Conservation (phyloP, 805 yeast genomes). For the Lachancea quebecensis region DNA sequence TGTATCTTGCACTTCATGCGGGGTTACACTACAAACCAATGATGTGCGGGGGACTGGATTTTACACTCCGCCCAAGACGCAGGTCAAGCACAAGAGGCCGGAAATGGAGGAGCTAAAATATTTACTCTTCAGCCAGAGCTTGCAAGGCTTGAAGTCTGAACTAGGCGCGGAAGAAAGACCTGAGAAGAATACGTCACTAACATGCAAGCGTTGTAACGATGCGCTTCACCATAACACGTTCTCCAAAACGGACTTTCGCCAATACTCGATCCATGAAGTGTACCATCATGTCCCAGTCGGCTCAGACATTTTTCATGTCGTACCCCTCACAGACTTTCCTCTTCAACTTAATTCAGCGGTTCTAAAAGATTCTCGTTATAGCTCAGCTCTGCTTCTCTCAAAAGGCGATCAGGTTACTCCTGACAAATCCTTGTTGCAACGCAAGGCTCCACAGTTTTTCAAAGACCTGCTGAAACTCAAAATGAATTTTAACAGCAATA, state of each 20-base stretch:
- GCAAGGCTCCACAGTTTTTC: constrained; percentile 28
- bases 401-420: constrained; percentile 30
- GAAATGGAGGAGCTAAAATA: constrained; percentile 22
- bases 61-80: constrained; percentile 29
- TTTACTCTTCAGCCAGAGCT: constrained; percentile 25
- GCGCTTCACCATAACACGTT: constrained; percentile 40
- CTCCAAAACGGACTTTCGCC: constrained; percentile 31
- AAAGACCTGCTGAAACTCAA: constrained; percentile 26
- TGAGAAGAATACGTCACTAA: neutral
- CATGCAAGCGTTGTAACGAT: constrained; percentile 52
- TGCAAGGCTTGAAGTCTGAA: constrained; percentile 16
- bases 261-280: constrained; percentile 27
- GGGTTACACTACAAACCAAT: constrained; percentile 41
- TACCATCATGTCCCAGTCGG: constrained; percentile 34
- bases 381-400: constrained; percentile 19
- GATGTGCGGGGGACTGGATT: constrained; percentile 39
- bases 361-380: constrained; percentile 11
- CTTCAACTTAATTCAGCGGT: constrained; percentile 38
- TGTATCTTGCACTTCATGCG: constrained; percentile 50
- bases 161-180: constrained; percentile 6
- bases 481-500: constrained; percentile 25
- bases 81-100: neutral
- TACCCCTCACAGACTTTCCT: constrained; percentile 71
- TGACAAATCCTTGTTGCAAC: constrained; percentile 15
- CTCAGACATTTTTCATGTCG: constrained; percentile 49